These are phyloP conservation scores for Yamadazyma atmosphaerica DNA, from an alignment of 1,139 yeast genomes.

Conservation along the genomic window DNA sequence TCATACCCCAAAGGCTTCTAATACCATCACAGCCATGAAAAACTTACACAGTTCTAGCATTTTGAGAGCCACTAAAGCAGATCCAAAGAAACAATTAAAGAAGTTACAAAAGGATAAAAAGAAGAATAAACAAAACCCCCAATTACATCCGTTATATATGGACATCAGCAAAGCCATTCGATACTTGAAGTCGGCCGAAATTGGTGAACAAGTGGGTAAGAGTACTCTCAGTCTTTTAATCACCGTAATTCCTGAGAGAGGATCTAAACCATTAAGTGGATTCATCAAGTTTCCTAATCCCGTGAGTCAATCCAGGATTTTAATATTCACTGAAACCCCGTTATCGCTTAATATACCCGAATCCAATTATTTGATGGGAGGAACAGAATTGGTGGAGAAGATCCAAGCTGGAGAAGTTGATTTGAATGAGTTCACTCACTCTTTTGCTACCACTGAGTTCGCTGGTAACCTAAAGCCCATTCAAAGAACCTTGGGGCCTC, in stretches of 20 bases:
- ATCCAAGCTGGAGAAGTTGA: constrained; percentile 55
- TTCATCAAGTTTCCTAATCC: constrained; percentile 77
- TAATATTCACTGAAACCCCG: constrained; percentile 66
- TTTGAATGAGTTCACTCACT: constrained; percentile 66
- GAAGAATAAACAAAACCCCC: constrained; percentile 49
- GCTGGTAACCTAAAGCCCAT: constrained; percentile 58
- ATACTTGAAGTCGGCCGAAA: constrained; percentile 85
- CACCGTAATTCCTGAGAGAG: constrained; percentile 73
- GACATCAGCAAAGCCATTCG: constrained; percentile 71
- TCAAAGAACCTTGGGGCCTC: constrained; percentile 84
- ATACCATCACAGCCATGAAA: too few relatives aligned
- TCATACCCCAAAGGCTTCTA: too few relatives aligned
- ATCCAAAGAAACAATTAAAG: constrained; percentile 25
- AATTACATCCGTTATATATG: constrained; percentile 63
- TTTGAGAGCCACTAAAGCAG: constrained; percentile 10
- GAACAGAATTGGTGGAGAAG: constrained; percentile 64
- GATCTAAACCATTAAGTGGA: constrained; percentile 75
- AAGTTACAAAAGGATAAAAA: constrained; percentile 35
- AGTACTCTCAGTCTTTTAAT: constrained; percentile 70
- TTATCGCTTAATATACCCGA: constrained; percentile 21
- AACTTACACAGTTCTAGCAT: constrained; percentile 7
- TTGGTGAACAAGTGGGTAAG: constrained; percentile 71
- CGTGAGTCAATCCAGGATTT: constrained; percentile 59
- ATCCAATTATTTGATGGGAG: constrained; percentile 53
- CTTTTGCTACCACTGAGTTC: constrained; percentile 85